These are phyloP conservation scores for Aspergillus neoniger DNA, from an alignment of 2,329 filamentous ascomycete species.

Conservation along the genomic window DNA sequence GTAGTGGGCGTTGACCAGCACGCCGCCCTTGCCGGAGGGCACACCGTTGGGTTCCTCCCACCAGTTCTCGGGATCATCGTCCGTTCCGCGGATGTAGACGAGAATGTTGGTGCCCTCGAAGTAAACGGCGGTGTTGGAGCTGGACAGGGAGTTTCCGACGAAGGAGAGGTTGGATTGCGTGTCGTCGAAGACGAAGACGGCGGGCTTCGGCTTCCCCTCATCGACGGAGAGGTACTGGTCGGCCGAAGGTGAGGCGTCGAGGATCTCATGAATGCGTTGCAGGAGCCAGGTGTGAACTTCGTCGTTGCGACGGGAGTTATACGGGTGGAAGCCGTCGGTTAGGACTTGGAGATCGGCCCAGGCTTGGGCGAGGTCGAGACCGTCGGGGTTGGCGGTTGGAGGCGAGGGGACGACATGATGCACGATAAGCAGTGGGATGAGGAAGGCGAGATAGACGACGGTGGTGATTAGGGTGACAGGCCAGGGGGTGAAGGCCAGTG, in stretches of 20 bases:
- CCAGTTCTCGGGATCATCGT: slow-evolving; percentile 73
- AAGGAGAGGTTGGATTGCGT: slow-evolving; percentile 75
- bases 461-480: slow-evolving; percentile 81
- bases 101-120: slow-evolving; percentile 93
- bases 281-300: slow-evolving; percentile 76
- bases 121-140: slow-evolving; percentile 61
- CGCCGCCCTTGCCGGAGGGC: slow-evolving; percentile 64
- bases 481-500: slow-evolving; percentile 73
- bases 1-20: slow-evolving; percentile 93
- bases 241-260: slow-evolving; percentile 58
- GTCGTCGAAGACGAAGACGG: slow-evolving; percentile 73
- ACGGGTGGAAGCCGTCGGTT: slow-evolving; percentile 78
- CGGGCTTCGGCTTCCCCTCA: slow-evolving; percentile 33
- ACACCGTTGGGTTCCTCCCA: slow-evolving; percentile 60
- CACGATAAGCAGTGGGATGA: slow-evolving; percentile 70
- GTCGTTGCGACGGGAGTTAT: slow-evolving; percentile 83
- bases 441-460: slow-evolving; percentile 73
- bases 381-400: slow-evolving; percentile 59
- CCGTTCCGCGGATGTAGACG: slow-evolving; percentile 81
- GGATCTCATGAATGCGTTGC: slow-evolving; percentile 67
- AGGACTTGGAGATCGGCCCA: slow-evolving; percentile 81
- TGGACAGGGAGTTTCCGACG: slow-evolving; percentile 49
- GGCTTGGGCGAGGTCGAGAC: slow-evolving; percentile 79
- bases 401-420: slow-evolving; percentile 74
- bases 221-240: slow-evolving; percentile 19